These are phyloP conservation scores for Trebouxia gelatinosa DNA, from an alignment of 163 green algal species.

Conservation along the genomic window DNA sequence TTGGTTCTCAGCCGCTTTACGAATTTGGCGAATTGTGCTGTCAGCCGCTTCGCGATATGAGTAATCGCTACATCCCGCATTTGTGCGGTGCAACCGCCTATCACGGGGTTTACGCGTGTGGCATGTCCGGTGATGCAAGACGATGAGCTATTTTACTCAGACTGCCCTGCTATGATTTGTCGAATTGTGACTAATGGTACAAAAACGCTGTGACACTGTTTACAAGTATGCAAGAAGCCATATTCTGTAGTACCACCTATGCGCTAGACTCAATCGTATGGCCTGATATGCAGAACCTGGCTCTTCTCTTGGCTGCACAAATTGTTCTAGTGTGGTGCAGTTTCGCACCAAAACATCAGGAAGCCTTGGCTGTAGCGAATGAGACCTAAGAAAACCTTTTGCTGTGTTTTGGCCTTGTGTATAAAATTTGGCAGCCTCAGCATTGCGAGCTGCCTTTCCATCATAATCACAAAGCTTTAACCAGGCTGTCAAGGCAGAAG, in stretches of 20 bases:
- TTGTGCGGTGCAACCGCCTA: background rate
- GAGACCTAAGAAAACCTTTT: background rate
- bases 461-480: too few species aligned
- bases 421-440: constrained; percentile 1
- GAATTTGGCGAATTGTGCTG: background rate
- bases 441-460: background rate
- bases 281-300: background rate
- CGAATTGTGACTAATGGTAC: background rate
- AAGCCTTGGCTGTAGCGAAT: background rate
- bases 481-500: too few species aligned
- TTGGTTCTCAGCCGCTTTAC: background rate
- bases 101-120: background rate
- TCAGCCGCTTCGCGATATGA: background rate
- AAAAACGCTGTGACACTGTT: background rate
- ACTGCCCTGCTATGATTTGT: background rate
- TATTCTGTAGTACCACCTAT: constrained; percentile 1
- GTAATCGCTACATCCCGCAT: background rate
- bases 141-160: background rate
- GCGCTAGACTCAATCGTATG: background rate
- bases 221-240: background rate
- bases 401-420: background rate
- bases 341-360: background rate
- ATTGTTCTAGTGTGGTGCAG: background rate
- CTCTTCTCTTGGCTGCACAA: background rate
- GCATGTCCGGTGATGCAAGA: background rate